These are phyloP conservation scores for Trichoderma sp. DNA, from an alignment of 2,329 filamentous ascomycete species.

Conservation along the genomic window DNA sequence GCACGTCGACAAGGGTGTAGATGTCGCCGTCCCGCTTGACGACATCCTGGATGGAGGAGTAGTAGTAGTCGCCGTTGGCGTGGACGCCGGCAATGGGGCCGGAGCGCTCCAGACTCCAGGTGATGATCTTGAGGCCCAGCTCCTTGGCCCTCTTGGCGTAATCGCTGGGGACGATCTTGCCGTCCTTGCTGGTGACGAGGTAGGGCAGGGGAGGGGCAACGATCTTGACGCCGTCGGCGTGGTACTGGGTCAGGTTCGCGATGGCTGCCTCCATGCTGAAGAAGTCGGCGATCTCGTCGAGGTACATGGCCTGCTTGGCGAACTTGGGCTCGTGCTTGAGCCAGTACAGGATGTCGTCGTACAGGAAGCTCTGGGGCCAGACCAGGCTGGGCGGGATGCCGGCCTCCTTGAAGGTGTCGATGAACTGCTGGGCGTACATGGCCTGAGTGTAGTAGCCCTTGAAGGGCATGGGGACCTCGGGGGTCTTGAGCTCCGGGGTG, in stretches of 20 bases:
- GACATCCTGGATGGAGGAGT: conserved; percentile 50
- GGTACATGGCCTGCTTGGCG: conserved; percentile 59
- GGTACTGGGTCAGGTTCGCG: conserved; percentile 54
- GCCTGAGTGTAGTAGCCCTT: conserved; percentile 60
- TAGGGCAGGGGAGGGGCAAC: conserved; percentile 62
- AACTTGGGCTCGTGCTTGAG: conserved; percentile 58
- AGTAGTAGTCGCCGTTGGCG: conserved; percentile 52
- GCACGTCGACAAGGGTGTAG: conserved; percentile 62
- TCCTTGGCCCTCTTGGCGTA: conserved; percentile 61
- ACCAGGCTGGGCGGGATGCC: conserved; percentile 53
- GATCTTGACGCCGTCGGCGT: conserved; percentile 56
- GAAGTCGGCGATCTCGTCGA: conserved; percentile 60
- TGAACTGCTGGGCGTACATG: conserved; percentile 61
- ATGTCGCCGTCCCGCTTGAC: conserved; percentile 63
- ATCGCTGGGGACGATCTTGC: conserved; percentile 57
- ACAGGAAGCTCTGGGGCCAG: conserved; percentile 64
- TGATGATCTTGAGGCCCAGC: conserved; percentile 61
- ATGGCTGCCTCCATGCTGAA: conserved; percentile 52
- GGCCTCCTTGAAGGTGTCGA: conserved; percentile 55
- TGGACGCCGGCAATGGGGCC: conserved; percentile 53
- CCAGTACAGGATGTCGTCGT: conserved; percentile 65
- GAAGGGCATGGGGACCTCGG: conserved; percentile 69
- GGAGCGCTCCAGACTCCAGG: conserved; percentile 67
- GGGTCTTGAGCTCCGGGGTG: conserved; percentile 66
- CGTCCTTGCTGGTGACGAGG: conserved; percentile 51